phyloP scores from a whole-genome alignment of 179 eudicot species.

The Silene noctiflora region DNA sequence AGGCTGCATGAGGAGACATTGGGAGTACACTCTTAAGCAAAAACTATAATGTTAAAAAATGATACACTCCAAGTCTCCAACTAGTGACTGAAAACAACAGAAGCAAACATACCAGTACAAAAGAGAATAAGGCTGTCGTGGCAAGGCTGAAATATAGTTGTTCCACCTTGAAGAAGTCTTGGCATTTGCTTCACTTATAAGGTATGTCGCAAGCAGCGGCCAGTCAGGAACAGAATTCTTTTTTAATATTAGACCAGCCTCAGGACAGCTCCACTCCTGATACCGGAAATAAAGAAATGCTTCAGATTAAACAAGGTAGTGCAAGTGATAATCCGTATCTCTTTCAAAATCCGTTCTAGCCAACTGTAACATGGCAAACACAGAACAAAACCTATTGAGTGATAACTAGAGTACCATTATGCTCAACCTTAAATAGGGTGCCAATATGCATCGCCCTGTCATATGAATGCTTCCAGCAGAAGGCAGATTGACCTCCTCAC shows the following conservation, averaged over 20 bases:
- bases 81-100: conserved; percentile 8
- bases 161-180: conserved; percentile 78
- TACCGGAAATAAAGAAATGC: conserved; percentile 9
- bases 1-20: conserved; percentile 30
- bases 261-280: conserved; percentile 82
- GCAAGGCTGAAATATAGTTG: conserved; percentile 89
- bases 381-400: too few relatives aligned
- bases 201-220: conserved; percentile 91
- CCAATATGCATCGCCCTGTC: too few relatives aligned
- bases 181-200: conserved; percentile 84
- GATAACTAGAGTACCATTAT: too few relatives aligned
- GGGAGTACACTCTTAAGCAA: conserved; percentile 37
- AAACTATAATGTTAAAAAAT: too few relatives aligned
- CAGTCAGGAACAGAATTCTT: conserved; percentile 82
- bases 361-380: too few relatives aligned
- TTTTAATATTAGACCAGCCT: conserved; percentile 72
- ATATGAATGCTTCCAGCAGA: too few relatives aligned
- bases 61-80: too few relatives aligned
- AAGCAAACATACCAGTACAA: conserved; percentile 64
- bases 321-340: too few relatives aligned
- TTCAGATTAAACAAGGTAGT: not conserved
- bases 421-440: too few relatives aligned
- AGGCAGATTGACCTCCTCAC: too few relatives aligned
- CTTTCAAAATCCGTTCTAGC: too few relatives aligned
- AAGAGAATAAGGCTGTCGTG: conserved; percentile 93